Percentiles rank a stretch among this genome's conserved stretches.
phyloP scores from a whole-genome alignment of 2,329 filamentous ascomycete species.

The Colletotrichum gigasporum region DNA sequence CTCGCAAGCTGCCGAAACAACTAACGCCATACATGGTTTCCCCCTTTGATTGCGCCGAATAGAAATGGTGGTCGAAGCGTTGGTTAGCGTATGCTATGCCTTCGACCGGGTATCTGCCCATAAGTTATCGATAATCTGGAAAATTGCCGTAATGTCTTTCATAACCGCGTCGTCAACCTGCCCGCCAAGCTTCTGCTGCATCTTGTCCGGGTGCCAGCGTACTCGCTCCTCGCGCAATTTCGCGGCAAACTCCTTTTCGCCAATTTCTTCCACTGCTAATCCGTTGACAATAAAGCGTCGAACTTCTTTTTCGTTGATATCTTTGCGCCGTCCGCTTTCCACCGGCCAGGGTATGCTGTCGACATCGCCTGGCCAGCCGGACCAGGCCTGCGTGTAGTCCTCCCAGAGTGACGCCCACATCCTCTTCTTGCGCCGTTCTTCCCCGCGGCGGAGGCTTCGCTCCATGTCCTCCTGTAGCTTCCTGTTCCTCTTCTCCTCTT shows the following conservation, averaged over 20 bases:
- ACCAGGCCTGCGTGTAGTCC: constrained; percentile 73
- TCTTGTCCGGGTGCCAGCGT: constrained; percentile 97
- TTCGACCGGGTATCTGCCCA: constrained; percentile 70
- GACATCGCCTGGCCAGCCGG: constrained; percentile 54
- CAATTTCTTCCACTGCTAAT: constrained; percentile 50
- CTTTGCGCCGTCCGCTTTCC: constrained; percentile 63
- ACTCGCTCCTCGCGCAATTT: constrained; percentile 85
- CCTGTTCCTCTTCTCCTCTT: constrained; percentile 58
- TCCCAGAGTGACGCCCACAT: constrained; percentile 70
- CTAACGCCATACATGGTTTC: background rate
- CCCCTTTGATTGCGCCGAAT: constrained; percentile 11
- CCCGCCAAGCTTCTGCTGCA: constrained; percentile 86
- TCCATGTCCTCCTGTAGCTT: constrained; percentile 66
- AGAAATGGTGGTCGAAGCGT: background rate
- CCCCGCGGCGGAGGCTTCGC: constrained; percentile 72
- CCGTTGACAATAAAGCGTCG: constrained; percentile 73
- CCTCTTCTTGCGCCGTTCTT: constrained; percentile 66
- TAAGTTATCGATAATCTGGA: constrained; percentile 86
- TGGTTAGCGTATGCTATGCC: constrained; percentile 3
- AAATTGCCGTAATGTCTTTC: constrained; percentile 85
- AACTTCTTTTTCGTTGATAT: constrained; percentile 69
- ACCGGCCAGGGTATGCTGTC: constrained; percentile 77
- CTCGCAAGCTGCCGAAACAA: background rate
- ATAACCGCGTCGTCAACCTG: constrained; percentile 77
- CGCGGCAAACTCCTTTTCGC: constrained; percentile 55